Evolutionary conservation across 306 rosid species (phyloP).

Genomic region (Corylus heterophylla): DNA sequence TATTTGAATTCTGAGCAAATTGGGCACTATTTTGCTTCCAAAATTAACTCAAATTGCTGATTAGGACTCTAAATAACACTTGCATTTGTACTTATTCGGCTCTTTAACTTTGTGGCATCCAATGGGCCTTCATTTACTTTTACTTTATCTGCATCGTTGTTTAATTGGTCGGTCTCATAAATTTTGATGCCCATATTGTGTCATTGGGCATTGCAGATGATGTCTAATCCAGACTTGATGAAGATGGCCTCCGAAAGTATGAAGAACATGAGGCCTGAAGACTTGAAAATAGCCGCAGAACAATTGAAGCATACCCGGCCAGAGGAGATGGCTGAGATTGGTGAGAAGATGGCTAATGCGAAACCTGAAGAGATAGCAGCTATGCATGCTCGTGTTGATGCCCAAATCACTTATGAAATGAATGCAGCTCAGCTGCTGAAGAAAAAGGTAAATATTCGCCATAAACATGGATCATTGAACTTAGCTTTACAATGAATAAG

Average conservation of each 20-base stretch:
- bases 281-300: conserved; percentile 78
- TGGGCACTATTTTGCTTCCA: neutral
- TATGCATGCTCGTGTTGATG: conserved; percentile 70
- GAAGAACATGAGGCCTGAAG: conserved; percentile 84
- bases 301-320: conserved; percentile 89
- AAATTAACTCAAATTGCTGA: neutral
- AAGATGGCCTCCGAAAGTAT: conserved; percentile 94
- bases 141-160: neutral
- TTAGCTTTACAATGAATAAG: neutral
- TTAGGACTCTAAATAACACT: neutral
- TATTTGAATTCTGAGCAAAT: neutral
- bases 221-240: conserved; percentile 88
- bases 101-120: neutral
- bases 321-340: conserved; percentile 92
- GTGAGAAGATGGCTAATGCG: conserved; percentile 84
- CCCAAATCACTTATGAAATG: conserved; percentile 64
- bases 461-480: conserved; percentile 7
- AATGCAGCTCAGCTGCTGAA: conserved; percentile 85
- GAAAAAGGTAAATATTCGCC: conserved; percentile 55
- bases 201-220: conserved; percentile 63
- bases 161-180: conserved; percentile 2
- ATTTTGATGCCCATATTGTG: conserved; percentile 3
- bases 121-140: neutral
- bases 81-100: neutral
- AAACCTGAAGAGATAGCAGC: conserved; percentile 81